Evolutionary conservation across 768 basidiomycete species (phyloP).

Genomic region (Termitomyces sp.): DNA sequence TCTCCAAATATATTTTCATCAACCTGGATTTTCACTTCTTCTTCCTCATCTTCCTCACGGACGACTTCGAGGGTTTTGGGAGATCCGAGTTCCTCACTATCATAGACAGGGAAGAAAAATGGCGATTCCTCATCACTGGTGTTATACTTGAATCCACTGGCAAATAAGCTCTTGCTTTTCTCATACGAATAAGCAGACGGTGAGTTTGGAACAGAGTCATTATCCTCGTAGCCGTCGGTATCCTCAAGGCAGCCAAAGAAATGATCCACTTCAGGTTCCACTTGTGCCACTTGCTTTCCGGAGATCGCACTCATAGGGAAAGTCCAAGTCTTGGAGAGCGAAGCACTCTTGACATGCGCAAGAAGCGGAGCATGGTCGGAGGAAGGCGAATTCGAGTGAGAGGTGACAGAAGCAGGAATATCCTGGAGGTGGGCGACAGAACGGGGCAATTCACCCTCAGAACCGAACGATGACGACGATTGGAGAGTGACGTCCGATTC

Average conservation of each 20-base stretch:
- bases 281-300: slow-evolving; percentile 16
- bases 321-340: slow-evolving; percentile 66
- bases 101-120: slow-evolving; percentile 36
- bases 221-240: slow-evolving; percentile 27
- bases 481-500: slow-evolving; percentile 46
- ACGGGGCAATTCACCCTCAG: slow-evolving; percentile 41
- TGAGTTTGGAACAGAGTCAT: slow-evolving; percentile 34
- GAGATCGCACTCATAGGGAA: slow-evolving; percentile 40
- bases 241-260: slow-evolving; percentile 74
- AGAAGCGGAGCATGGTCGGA: slow-evolving; percentile 20
- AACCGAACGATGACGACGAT: slow-evolving; percentile 50
- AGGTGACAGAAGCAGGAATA: slow-evolving; percentile 13
- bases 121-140: slow-evolving; percentile 47
- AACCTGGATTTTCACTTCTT: slow-evolving; percentile 26
- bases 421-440: slow-evolving; percentile 22
- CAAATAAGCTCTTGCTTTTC: slow-evolving; percentile 55
- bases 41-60: slow-evolving; percentile 40
- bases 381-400: slow-evolving; percentile 16
- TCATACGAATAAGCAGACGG: slow-evolving; percentile 43
- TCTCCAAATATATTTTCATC: slow-evolving; percentile 55
- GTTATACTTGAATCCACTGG: slow-evolving; percentile 42
- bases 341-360: slow-evolving; percentile 27
- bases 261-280: slow-evolving; percentile 47
- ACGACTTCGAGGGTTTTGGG: slow-evolving; percentile 30
- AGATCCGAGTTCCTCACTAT: slow-evolving; percentile 29